Percentiles rank a stretch among this genome's conserved stretches.
Conservation (phyloP, 495 filamentous ascomycete genomes). For the Neurospora intermedia region DNA sequence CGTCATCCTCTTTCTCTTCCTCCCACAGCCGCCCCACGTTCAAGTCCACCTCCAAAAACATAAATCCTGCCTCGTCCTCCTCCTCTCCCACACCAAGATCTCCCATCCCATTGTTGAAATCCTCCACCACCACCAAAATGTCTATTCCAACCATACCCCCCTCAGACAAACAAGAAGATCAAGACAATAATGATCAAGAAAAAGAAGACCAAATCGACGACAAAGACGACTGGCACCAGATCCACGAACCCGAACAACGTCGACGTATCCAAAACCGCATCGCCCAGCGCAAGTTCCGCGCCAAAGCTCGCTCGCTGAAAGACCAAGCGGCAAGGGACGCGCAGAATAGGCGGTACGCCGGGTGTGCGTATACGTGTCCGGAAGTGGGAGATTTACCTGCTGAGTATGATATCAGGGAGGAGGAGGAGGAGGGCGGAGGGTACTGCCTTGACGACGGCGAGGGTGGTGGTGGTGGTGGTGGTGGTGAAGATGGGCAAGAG, state of each 20-base stretch:
- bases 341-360: conserved; percentile 45
- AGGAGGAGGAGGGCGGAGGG: background rate
- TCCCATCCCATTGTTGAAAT: background rate
- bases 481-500: too few relatives aligned
- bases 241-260: conserved; percentile 48
- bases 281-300: conserved; percentile 51
- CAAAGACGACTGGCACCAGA: conserved; percentile 47
- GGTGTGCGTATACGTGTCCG: conserved; percentile 43
- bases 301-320: conserved; percentile 47
- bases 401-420: conserved; percentile 17
- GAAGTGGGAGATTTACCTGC: conserved; percentile 35
- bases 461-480: too few relatives aligned
- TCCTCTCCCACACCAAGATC: background rate
- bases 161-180: background rate
- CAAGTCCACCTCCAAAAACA: background rate
- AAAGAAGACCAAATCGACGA: background rate
- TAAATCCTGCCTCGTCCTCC: background rate
- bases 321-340: conserved; percentile 46
- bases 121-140: background rate
- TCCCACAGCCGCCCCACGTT: background rate
- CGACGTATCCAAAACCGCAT: conserved; percentile 51
- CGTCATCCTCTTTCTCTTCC: background rate
- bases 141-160: too few relatives aligned
- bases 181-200: background rate
- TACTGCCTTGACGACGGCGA: too few relatives aligned